Conservation (phyloP, 2,329 filamentous ascomycete genomes). For the Chaetothyriales sp. region DNA sequence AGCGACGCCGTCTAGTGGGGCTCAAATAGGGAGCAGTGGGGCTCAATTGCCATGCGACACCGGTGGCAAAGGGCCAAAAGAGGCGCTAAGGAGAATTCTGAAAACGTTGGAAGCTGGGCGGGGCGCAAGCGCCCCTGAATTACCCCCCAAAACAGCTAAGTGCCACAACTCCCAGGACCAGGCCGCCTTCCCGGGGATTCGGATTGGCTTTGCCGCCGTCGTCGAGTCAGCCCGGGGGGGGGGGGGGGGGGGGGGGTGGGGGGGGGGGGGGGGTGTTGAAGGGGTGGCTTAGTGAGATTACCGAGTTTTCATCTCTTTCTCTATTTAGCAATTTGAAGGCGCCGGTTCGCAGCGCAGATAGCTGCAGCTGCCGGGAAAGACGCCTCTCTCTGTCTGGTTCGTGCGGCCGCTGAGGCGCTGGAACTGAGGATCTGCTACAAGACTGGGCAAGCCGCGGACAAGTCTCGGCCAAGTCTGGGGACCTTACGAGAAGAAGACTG, state of each 20-base stretch:
- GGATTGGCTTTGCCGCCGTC: constrained; percentile 1
- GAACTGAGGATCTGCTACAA: not conserved
- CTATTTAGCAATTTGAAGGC: not conserved
- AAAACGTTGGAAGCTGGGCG: constrained; percentile 1
- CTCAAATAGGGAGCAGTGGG: not conserved
- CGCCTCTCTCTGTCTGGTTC: not conserved
- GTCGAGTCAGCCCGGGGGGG: not conserved
- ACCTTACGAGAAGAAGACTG: not conserved
- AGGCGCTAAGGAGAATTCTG: not conserved
- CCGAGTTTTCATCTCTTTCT: not conserved
- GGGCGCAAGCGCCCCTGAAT: constrained; percentile 1
- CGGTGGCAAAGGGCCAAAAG: not conserved
- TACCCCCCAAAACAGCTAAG: not conserved
- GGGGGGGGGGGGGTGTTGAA: not conserved
- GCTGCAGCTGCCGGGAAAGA: not conserved
- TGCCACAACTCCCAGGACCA: not conserved
- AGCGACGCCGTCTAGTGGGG: not conserved
- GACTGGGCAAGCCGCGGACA: not conserved
- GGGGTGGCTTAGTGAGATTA: not conserved
- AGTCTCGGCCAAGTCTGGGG: not conserved
- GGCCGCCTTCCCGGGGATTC: not conserved
- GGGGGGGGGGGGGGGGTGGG: no score
- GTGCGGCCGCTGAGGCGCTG: no score
- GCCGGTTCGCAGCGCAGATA: not conserved
- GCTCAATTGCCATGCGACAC: not conserved